Base-by-base conservation (phyloP, 371 early-diverging fungal species). In the Zychaea mexicana region DNA sequence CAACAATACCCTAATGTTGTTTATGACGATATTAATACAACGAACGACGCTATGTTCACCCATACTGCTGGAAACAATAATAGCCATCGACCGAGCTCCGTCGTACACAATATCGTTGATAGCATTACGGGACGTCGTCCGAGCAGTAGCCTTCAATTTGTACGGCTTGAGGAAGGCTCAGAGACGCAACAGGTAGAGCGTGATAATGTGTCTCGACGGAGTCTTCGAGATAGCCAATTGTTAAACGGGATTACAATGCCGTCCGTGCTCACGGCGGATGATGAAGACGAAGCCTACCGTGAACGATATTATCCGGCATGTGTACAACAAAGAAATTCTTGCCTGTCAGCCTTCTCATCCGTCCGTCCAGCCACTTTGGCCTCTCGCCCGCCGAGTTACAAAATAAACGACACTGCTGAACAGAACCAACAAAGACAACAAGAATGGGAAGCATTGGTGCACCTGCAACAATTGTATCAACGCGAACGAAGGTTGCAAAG, bases 371-470 rank as follows among this genome's bases (percentile, higher is more conserved):
- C 45, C 12, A 49, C 49, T 2, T 9, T 49, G 21, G 4, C 49
- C 4, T 57, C 57, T 38, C 57, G 57, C 3, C 57, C 57, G 6
- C 57, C 57, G 2, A 57, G 57, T 27, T 57, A 57, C 13, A 33
- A 57, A 8, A 17, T 24, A 24, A 36, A 57, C 13, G 22, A 19
- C 15, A 22, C 33, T 17, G 17, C 22, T 12, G 57, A 36, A 32
- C 39, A 22, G 3, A 39, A 57, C 22, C 8, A 10, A 57, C 26
- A 57, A 27, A 21, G 32, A 33, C 24, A 57, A 9, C 57, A 39
- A 13, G 57, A 57, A 57, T 36, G 57, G 57, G 22, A 8, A 5
- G 39, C 57, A 5, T 15, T 38, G 0, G 21, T 2, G 3, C 38
- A 27, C 6, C 27, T 57, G 8, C 57, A 26, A 36, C 21, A 57